phyloP scores from a whole-genome alignment of 257 asterid genomes.

The Plectranthus barbatus region DNA sequence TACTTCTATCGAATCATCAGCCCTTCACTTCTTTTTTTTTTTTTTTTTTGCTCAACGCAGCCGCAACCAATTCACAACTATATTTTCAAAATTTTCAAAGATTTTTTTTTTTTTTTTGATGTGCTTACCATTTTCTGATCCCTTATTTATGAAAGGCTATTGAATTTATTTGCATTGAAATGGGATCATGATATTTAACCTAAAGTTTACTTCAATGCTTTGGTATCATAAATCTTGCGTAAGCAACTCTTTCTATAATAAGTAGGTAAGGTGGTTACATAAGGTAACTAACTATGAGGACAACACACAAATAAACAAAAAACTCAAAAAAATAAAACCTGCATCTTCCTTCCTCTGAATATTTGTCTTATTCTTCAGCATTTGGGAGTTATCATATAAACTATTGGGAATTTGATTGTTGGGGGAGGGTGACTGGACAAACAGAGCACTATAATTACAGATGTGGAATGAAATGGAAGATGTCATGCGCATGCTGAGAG shows the following conservation, averaged over 20 bases:
- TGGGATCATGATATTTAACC: neutral
- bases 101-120: too few species aligned
- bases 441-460: neutral
- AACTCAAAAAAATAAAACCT: neutral
- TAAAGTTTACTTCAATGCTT: neutral
- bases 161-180: neutral
- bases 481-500: constrained; percentile 18
- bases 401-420: neutral
- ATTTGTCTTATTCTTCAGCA: neutral
- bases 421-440: neutral
- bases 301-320: neutral
- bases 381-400: neutral
- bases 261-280: constrained; percentile 15
- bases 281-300: neutral
- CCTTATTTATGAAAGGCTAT: neutral
- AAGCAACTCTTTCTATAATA: neutral
- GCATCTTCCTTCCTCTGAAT: neutral
- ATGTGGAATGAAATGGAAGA: neutral
- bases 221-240: neutral
- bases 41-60: neutral
- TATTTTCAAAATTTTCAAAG: neutral
- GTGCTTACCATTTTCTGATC: too few species aligned
- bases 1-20: neutral
- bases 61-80: neutral
- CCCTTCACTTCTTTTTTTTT: neutral